Conservation (phyloP, 169 alveolate species). For the Babesia caballi region DNA sequence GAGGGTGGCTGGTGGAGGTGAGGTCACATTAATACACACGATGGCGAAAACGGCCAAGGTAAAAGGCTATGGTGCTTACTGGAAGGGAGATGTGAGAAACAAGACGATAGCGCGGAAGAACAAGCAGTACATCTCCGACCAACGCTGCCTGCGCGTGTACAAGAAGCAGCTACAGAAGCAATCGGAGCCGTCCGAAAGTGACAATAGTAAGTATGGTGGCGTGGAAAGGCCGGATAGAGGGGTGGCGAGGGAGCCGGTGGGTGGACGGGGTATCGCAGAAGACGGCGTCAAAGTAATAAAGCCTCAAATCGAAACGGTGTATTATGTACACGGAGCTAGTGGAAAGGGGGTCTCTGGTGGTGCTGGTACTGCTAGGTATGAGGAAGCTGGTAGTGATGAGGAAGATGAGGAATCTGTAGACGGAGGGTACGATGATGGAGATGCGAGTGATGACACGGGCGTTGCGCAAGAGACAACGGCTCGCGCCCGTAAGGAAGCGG, state of each 20-base stretch:
- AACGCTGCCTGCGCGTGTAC: constrained; percentile 34
- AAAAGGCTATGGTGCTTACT: constrained; percentile 57
- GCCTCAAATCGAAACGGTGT: constrained; percentile 36
- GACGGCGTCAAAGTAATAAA: constrained; percentile 12
- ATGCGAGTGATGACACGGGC: not conserved
- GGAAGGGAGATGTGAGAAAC: constrained; percentile 54
- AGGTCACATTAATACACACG: not conserved
- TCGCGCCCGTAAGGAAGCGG: not conserved
- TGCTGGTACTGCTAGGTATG: not conserved
- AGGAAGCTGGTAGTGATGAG: not conserved
- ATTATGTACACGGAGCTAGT: not conserved
- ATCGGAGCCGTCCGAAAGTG: not conserved
- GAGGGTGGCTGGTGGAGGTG: not conserved
- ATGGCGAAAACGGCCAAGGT: constrained; percentile 24
- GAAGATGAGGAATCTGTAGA: too few species aligned
- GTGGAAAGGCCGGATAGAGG: not conserved
- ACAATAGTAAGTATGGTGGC: not conserved
- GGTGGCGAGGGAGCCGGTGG: not conserved
- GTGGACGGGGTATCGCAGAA: not conserved
- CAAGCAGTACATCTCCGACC: constrained; percentile 59
- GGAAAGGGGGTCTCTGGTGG: not conserved
- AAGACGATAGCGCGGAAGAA: constrained; percentile 50
- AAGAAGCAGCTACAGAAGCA: constrained; percentile 18
- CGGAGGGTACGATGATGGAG: not conserved
- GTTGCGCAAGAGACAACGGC: not conserved